Evolutionary conservation across 768 basidiomycete species (phyloP).

Genomic region (Cantharellus cinnabarinus): DNA sequence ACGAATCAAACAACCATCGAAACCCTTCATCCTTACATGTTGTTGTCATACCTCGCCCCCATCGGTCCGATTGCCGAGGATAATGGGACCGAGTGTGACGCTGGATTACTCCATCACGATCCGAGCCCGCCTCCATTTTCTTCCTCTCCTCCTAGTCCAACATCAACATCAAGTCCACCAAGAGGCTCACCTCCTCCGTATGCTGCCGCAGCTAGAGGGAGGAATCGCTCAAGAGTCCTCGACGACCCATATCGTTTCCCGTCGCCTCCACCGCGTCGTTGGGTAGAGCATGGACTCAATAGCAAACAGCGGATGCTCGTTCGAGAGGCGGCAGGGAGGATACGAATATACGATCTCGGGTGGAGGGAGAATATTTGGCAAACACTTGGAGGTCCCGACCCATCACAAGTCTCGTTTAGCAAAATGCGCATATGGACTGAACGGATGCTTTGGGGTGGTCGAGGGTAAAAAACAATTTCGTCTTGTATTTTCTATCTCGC

Average conservation of each 20-base stretch:
- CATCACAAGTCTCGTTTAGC: neutral
- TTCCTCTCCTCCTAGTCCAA: conserved; percentile 24
- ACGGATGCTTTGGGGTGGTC: conserved; percentile 36
- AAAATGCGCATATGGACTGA: conserved; percentile 28
- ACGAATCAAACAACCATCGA: conserved; percentile 80
- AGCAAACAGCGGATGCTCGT: conserved; percentile 44
- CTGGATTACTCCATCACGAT: conserved; percentile 1
- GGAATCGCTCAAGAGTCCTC: neutral
- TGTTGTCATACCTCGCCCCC: conserved; percentile 20
- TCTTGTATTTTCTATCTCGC: neutral
- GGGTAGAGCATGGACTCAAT: conserved; percentile 46
- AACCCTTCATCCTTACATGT: conserved; percentile 49
- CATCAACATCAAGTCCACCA: neutral
- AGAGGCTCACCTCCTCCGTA: conserved; percentile 6
- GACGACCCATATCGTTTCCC: neutral
- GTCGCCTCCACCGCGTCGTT: neutral
- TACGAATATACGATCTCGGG: conserved; percentile 54
- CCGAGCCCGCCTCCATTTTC: conserved; percentile 13
- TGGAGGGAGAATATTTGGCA: conserved; percentile 51
- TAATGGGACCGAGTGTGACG: conserved; percentile 20
- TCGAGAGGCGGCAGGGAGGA: conserved; percentile 35
- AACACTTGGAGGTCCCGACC: conserved; percentile 32
- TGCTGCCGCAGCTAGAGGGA: conserved; percentile 1
- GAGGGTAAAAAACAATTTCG: conserved; percentile 27
- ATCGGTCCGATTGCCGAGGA: neutral